A percentile compares a stretch with the other conserved stretches of the same genome.
phyloP scores from a whole-genome alignment of 2,329 filamentous ascomycete species.

The Penicillium sp. region DNA sequence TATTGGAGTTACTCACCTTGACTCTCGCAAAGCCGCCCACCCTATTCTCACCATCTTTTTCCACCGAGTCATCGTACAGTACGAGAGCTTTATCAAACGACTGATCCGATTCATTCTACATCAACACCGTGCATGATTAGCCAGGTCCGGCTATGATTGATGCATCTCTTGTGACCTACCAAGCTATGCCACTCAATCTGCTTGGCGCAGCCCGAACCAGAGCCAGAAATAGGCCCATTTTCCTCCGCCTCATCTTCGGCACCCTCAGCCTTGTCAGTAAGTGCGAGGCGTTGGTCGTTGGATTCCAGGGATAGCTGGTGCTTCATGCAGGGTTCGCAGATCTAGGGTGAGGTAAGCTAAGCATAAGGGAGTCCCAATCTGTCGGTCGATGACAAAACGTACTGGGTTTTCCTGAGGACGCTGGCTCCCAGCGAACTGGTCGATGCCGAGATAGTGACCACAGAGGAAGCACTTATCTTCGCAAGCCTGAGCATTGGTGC shows the following conservation, averaged over 20 bases:
- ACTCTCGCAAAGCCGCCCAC: neutral
- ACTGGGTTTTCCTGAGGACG: constrained; percentile 5
- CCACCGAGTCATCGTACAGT: neutral
- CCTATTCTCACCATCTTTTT: neutral
- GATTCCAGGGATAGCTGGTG: constrained; percentile 9
- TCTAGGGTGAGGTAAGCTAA: neutral
- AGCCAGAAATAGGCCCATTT: neutral
- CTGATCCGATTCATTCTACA: neutral
- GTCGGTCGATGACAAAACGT: neutral
- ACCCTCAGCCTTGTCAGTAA: neutral
- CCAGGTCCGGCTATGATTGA: neutral
- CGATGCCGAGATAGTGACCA: constrained; percentile 3
- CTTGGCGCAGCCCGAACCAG: neutral
- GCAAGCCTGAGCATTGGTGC: neutral
- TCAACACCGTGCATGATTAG: neutral
- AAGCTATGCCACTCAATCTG: neutral
- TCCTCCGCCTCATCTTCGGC: neutral
- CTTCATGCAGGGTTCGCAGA: constrained; percentile 13
- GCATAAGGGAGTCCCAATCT: neutral
- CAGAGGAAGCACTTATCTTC: constrained; percentile 6
- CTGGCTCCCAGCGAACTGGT: constrained; percentile 8
- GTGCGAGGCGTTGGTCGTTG: neutral
- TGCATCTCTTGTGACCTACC: neutral
- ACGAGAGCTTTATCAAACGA: neutral
- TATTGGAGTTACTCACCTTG: neutral